Conservation (phyloP, 1,284 basidiomycete genomes). For the Coniophora puteana region DNA sequence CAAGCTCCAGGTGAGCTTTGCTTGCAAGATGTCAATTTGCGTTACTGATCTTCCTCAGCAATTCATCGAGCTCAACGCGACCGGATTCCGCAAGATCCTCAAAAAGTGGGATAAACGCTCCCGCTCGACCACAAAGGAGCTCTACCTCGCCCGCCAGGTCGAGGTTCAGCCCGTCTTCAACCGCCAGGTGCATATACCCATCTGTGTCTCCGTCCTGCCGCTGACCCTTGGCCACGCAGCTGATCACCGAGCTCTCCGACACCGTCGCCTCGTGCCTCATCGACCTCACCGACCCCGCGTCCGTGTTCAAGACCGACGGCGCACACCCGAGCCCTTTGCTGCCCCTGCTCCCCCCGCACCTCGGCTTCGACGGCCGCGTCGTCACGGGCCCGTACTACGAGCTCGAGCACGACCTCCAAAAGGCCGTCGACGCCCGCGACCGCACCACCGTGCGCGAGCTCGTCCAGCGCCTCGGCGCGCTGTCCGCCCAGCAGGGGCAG, state of each 20-base stretch:
- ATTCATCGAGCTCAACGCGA: conserved; percentile 98
- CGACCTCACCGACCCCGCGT: conserved; percentile 84
- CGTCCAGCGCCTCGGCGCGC: conserved; percentile 66
- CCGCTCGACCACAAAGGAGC: conserved; percentile 92
- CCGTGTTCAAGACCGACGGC: conserved; percentile 71
- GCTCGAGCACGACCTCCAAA: conserved; percentile 82
- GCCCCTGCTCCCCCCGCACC: conserved; percentile 68
- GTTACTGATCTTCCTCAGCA: conserved; percentile 47
- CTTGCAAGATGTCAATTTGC: conserved; percentile 17
- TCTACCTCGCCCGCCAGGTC: conserved; percentile 95
- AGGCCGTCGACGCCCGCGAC: conserved; percentile 65
- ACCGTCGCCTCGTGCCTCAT: conserved; percentile 92
- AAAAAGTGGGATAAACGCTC: conserved; percentile 99
- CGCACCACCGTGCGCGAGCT: conserved; percentile 63
- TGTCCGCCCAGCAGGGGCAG: conserved; percentile 55
- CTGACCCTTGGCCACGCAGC: conserved; percentile 37
- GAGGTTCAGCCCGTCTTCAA: conserved; percentile 99
- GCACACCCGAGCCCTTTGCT: conserved; percentile 57
- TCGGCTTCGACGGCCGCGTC: conserved; percentile 58
- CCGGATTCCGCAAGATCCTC: conserved; percentile 95
- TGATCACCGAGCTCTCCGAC: conserved; percentile 95
- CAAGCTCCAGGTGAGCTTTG: conserved; percentile 85
- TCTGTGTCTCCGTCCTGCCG: neutral
- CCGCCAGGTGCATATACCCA: conserved; percentile 68
- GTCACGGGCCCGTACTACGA: conserved; percentile 78